phyloP scores from a whole-genome alignment of 2,329 filamentous ascomycete genomes.

The Akanthomyces muscarius region DNA sequence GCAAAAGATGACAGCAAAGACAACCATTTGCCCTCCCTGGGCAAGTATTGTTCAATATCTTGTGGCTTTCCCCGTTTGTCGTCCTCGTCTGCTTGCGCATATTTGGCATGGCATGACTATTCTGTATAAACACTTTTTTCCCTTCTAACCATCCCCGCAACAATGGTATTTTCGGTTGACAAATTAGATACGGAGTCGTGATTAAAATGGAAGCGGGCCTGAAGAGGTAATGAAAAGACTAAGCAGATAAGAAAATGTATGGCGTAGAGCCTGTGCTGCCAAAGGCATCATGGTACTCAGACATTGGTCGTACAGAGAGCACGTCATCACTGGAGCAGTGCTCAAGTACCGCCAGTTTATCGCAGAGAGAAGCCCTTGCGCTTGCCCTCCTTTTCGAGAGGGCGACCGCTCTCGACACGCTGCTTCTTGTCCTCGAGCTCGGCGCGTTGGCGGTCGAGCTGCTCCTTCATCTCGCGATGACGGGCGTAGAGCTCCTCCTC shows the following conservation, averaged over 20 bases:
- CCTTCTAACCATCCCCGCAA: constrained; percentile 17
- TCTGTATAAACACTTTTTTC: constrained; percentile 18
- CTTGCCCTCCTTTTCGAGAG: constrained; percentile 96
- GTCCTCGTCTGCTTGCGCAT: constrained; percentile 14
- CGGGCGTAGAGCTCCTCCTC: constrained; percentile 98
- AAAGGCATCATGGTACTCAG: constrained; percentile 55
- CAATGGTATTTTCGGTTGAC: constrained; percentile 17
- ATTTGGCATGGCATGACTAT: constrained; percentile 17
- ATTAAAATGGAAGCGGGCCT: constrained; percentile 38
- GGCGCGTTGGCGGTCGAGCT: constrained; percentile 87
- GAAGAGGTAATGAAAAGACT: constrained; percentile 33
- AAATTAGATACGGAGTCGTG: constrained; percentile 36
- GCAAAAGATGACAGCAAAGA: neutral
- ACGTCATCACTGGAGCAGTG: constrained; percentile 23
- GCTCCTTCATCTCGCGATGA: constrained; percentile 99
- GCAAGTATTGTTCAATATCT: neutral
- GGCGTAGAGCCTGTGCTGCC: constrained; percentile 55
- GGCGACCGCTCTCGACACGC: constrained; percentile 89
- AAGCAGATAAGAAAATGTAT: constrained; percentile 46
- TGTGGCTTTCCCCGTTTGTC: neutral
- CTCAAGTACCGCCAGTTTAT: constrained; percentile 47
- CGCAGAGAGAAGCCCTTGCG: constrained; percentile 99
- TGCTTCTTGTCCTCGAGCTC: constrained; percentile 99
- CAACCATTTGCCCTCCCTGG: neutral
- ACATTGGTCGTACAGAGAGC: constrained; percentile 47